Conservation (phyloP, 176 grass and related monocot species). For the Musa itinerans region DNA sequence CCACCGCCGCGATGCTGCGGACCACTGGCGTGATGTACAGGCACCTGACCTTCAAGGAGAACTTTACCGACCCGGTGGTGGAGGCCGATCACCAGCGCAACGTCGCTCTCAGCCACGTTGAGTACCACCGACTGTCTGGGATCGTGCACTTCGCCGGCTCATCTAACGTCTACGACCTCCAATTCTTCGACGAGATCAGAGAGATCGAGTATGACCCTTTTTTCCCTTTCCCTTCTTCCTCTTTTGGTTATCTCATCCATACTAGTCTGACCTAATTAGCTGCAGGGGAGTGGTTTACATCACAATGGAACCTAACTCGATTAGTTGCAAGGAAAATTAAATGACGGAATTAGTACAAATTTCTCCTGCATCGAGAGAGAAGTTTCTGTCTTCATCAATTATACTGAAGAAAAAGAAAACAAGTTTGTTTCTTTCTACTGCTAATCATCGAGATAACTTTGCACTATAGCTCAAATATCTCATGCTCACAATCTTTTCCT, state of each 20-base stretch:
- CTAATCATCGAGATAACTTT: too few species aligned
- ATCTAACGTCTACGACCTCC: constrained; percentile 29
- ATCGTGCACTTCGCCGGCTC: constrained; percentile 33
- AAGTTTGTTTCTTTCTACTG: too few species aligned
- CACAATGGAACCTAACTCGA: too few species aligned
- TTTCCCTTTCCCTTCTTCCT: neutral
- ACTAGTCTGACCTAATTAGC: too few species aligned
- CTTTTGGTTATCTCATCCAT: neutral
- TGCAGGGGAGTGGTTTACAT: too few species aligned
- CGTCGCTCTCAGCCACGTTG: constrained; percentile 33
- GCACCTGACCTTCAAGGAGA: constrained; percentile 32
- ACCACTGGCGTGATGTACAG: constrained; percentile 24
- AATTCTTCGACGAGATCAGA: constrained; percentile 33
- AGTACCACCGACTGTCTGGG: constrained; percentile 32
- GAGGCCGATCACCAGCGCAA: constrained; percentile 27
- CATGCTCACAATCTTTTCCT: too few species aligned
- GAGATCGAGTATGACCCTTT: constrained; percentile 27
- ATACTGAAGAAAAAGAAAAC: neutral
- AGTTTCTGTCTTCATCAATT: neutral
- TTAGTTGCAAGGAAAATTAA: too few species aligned
- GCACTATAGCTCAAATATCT: too few species aligned
- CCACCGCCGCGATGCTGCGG: constrained; percentile 18
- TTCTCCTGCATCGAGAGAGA: neutral
- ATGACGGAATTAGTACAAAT: neutral
- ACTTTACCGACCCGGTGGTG: constrained; percentile 16